phyloP scores from a whole-genome alignment of 768 basidiomycete species.

The Leucocoprinus leucothites region DNA sequence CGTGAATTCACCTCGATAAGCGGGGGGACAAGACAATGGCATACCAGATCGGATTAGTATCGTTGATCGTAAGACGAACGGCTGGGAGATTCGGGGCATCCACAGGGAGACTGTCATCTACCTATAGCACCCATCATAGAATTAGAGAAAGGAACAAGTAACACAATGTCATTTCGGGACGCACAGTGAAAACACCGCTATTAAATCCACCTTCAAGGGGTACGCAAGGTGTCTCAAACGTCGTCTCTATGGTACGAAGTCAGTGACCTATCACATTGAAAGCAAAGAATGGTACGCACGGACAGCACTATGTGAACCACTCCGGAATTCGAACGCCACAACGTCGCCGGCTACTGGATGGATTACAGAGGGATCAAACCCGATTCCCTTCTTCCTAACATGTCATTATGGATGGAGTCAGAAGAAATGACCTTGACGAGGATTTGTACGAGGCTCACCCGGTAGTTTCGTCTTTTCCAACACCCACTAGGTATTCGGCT shows the following conservation, averaged over 20 bases:
- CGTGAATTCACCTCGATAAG: not conserved
- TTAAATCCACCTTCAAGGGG: slow-evolving; percentile 28
- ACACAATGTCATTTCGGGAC: not conserved
- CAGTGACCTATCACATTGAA: not conserved
- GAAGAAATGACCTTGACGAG: not conserved
- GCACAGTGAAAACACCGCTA: slow-evolving; percentile 32
- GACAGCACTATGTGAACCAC: slow-evolving; percentile 36
- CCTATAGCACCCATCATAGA: not conserved
- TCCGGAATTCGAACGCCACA: slow-evolving; percentile 35
- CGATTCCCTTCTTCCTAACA: slow-evolving; percentile 34
- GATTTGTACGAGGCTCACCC: slow-evolving; percentile 23
- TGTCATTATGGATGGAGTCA: too few relatives aligned
- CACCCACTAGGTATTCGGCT: slow-evolving; percentile 31
- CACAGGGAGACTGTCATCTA: slow-evolving; percentile 20
- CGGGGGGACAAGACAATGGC: not conserved
- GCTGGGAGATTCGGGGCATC: slow-evolving; percentile 33
- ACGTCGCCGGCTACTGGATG: slow-evolving; percentile 30
- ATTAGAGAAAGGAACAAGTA: not conserved
- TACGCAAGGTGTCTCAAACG: slow-evolving; percentile 35
- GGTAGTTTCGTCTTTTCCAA: slow-evolving; percentile 39
- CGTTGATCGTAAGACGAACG: slow-evolving; percentile 28
- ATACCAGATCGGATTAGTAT: slow-evolving; percentile 33
- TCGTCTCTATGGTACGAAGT: slow-evolving; percentile 24
- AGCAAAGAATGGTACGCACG: slow-evolving; percentile 24
- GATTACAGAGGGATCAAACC: slow-evolving; percentile 40